A percentile compares a stretch with the other conserved stretches of the same genome.
phyloP scores from a whole-genome alignment of 768 basidiomycete species.

The Amyloporia xantha region DNA sequence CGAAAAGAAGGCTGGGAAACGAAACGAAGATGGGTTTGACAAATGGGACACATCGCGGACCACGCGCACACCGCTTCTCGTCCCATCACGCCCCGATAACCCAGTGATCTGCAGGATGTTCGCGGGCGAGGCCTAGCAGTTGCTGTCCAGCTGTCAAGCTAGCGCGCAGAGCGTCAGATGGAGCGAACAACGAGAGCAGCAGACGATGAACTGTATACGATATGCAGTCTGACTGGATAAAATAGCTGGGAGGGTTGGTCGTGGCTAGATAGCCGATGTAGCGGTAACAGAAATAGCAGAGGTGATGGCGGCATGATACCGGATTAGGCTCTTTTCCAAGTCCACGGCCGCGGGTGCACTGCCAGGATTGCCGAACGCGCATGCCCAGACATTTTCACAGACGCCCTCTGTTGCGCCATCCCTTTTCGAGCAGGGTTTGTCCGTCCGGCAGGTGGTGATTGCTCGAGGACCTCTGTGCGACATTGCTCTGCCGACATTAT shows the following conservation, averaged over 20 bases:
- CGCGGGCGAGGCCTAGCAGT: background rate
- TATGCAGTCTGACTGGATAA: too few species aligned
- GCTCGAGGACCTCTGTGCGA: background rate
- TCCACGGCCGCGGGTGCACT: background rate
- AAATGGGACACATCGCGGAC: background rate
- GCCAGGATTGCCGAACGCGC: background rate
- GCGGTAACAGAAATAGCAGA: background rate
- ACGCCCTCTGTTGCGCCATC: background rate
- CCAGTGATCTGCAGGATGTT: conserved; percentile 4
- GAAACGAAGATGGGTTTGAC: background rate
- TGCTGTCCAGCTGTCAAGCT: background rate
- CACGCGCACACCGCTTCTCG: conserved; percentile 16
- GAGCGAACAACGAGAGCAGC: background rate
- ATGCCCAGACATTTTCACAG: background rate
- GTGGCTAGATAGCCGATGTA: background rate
- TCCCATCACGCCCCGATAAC: conserved; percentile 13
- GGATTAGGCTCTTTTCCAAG: too few species aligned
- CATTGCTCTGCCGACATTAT: background rate
- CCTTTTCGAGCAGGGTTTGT: background rate
- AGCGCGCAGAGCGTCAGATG: background rate
- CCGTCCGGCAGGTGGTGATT: background rate
- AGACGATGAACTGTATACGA: background rate
- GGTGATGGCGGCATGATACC: background rate
- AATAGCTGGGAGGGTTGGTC: too few species aligned
- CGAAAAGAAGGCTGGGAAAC: background rate